Conservation (phyloP, 2,329 filamentous ascomycete species). For the Venturia carpophila region DNA sequence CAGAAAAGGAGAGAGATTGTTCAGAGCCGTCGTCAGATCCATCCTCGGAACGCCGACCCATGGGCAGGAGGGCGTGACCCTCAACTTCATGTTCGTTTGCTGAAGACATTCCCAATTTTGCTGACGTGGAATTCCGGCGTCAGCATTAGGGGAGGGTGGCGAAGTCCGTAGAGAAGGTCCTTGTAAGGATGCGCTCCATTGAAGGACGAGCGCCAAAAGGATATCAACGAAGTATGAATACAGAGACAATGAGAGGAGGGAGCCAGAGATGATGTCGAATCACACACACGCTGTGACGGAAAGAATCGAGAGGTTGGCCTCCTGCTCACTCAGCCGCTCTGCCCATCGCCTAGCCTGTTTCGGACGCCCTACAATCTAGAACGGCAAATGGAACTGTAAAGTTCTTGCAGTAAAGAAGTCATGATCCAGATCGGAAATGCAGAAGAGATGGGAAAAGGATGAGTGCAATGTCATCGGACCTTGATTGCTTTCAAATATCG, state of each 20-base stretch:
- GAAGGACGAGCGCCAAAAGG: not conserved
- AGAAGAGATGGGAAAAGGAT: not conserved
- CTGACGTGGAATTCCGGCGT: not conserved
- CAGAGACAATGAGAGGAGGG: not conserved
- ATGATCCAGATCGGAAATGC: not conserved
- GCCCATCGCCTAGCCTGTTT: constrained; percentile 7
- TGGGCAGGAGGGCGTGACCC: constrained; percentile 10
- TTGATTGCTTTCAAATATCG: not conserved
- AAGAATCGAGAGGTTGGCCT: not conserved
- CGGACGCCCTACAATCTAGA: not conserved
- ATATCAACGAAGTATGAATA: not conserved
- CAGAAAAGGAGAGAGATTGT: constrained; percentile 7
- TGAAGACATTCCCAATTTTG: not conserved
- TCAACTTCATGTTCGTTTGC: not conserved
- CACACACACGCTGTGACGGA: not conserved
- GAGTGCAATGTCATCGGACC: too few species aligned
- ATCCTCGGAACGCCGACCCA: constrained; percentile 7
- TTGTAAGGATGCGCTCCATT: not conserved
- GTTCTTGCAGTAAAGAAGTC: not conserved
- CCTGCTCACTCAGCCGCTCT: not conserved
- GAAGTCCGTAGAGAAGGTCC: not conserved
- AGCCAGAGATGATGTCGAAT: not conserved
- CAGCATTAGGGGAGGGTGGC: constrained; percentile 8
- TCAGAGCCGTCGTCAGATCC: constrained; percentile 9
- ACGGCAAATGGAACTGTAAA: not conserved